Evolutionary conservation across 768 basidiomycete species (phyloP).

Genomic region (Lactarius sanguifluus): DNA sequence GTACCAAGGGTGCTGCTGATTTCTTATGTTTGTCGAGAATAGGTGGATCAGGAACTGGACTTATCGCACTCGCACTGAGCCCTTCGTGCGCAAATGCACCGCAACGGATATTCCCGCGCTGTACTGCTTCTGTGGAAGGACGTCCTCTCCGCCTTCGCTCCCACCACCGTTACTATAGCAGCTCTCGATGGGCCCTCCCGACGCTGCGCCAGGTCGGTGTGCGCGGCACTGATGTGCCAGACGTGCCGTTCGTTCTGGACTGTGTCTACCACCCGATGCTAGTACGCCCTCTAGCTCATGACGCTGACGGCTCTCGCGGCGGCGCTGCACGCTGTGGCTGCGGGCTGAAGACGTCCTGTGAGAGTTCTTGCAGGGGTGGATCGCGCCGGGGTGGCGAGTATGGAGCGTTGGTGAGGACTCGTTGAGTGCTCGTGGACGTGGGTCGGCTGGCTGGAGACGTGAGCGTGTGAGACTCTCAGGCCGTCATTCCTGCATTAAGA

Average conservation of each 20-base stretch:
- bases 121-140: constrained; percentile 28
- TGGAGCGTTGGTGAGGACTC: constrained; percentile 23
- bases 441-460: no score
- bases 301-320: neutral
- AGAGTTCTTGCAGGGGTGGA: constrained; percentile 34
- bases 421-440: neutral
- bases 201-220: neutral
- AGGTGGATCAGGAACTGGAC: no score
- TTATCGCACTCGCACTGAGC: constrained; percentile 10
- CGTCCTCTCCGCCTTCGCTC: neutral
- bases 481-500: no score
- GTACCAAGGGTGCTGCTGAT: constrained; percentile 10
- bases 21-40: neutral
- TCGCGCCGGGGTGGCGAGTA: constrained; percentile 24
- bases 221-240: neutral
- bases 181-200: constrained; percentile 25
- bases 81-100: constrained; percentile 25
- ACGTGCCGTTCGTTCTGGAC: constrained; percentile 1
- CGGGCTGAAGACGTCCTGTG: constrained; percentile 36
- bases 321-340: constrained; percentile 12
- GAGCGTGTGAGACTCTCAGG: no score
- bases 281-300: neutral
- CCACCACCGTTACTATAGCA: neutral
- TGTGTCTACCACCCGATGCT: neutral
- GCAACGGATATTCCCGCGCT: constrained; percentile 28